phyloP scores from a whole-genome alignment of 352 stramenopile genomes.

The Pythium rishiriense region DNA sequence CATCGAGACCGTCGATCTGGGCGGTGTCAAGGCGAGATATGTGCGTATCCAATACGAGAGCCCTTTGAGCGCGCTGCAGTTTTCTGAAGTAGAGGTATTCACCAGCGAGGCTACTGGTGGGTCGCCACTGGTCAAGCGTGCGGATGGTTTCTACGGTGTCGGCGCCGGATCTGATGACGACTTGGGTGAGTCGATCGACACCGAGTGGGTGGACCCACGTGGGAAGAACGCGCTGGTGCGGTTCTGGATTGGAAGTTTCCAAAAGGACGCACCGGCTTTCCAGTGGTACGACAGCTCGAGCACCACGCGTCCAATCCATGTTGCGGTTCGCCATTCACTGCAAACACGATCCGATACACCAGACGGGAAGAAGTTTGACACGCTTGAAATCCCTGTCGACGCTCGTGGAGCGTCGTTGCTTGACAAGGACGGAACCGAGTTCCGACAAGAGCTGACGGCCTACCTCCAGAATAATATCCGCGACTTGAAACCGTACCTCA shows the following conservation, averaged over 20 bases:
- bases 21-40: constrained; percentile 39
- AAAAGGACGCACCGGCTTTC: constrained; percentile 48
- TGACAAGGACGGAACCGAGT: constrained; percentile 46
- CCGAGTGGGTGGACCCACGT: constrained; percentile 58
- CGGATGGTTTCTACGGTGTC: constrained; percentile 73
- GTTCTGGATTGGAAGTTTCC: constrained; percentile 74
- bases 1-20: constrained; percentile 25
- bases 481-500: constrained; percentile 45
- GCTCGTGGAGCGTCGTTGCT: constrained; percentile 38
- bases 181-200: constrained; percentile 52
- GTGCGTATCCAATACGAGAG: constrained; percentile 62
- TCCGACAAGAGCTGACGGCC: constrained; percentile 35
- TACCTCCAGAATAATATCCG: constrained; percentile 23
- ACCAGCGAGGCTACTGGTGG: not conserved
- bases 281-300: constrained; percentile 39
- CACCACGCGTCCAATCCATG: constrained; percentile 4
- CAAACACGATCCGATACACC: not conserved
- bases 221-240: constrained; percentile 37
- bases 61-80: constrained; percentile 42
- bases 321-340: constrained; percentile 8
- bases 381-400: constrained; percentile 20
- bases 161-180: constrained; percentile 36
- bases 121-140: constrained; percentile 5
- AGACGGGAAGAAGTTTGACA: not conserved
- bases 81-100: constrained; percentile 71